These are phyloP conservation scores for Pythium brassicae DNA, from an alignment of 352 stramenopile species.

Conservation along the genomic window DNA sequence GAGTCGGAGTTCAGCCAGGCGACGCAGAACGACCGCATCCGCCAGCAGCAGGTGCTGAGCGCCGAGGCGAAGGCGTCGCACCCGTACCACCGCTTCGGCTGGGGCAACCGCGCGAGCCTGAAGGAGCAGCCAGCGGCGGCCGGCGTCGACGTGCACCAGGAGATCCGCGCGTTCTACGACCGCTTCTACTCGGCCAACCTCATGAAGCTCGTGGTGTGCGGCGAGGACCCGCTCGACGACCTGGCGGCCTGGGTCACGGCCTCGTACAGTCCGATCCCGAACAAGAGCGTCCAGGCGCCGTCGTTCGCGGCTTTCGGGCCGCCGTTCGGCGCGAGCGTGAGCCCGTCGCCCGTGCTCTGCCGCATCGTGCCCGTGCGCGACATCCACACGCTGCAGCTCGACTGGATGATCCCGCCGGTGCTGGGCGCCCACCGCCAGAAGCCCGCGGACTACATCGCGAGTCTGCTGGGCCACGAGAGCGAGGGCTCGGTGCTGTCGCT, in stretches of 20 bases:
- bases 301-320: slow-evolving; percentile 35
- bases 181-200: slow-evolving; percentile 75
- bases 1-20: slow-evolving; percentile 87
- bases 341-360: slow-evolving; percentile 41
- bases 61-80: slow-evolving; percentile 42
- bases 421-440: slow-evolving; percentile 71
- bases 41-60: slow-evolving; percentile 75
- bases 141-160: slow-evolving; percentile 50
- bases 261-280: slow-evolving; percentile 60
- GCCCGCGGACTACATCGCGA: slow-evolving; percentile 74
- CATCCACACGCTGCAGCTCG: slow-evolving; percentile 69
- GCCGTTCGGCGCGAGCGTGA: slow-evolving; percentile 47
- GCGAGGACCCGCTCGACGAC: slow-evolving; percentile 66
- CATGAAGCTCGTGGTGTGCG: slow-evolving; percentile 83
- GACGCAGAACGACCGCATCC: slow-evolving; percentile 65
- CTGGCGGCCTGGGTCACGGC: slow-evolving; percentile 57
- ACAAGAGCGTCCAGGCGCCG: slow-evolving; percentile 40
- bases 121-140: slow-evolving; percentile 34
- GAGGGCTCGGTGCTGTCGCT: slow-evolving; percentile 78
- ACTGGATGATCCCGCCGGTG: slow-evolving; percentile 76
- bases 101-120: slow-evolving; percentile 80
- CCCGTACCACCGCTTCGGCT: slow-evolving; percentile 81
- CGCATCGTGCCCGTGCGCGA: slow-evolving; percentile 72
- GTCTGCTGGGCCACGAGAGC: slow-evolving; percentile 78
- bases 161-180: slow-evolving; percentile 66